Percentiles rank a stretch among this genome's conserved stretches.
These are phyloP conservation scores for Blastobotrys elegans DNA, from an alignment of 1,139 yeast species.

Conservation along the genomic window DNA sequence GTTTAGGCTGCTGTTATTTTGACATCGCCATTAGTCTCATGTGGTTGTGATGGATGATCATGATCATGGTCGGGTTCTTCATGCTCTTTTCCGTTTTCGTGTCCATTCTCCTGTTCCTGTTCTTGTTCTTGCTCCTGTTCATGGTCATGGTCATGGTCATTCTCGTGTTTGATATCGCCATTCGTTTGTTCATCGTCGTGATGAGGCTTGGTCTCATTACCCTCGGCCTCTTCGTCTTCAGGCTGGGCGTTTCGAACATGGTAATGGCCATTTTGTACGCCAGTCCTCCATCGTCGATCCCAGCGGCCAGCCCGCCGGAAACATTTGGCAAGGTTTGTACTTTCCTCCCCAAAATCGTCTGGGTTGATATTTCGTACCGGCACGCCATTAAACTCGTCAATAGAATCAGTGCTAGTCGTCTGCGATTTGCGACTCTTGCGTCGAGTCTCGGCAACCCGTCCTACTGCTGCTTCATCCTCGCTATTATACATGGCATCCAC, in stretches of 20 bases:
- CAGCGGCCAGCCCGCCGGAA: conserved; percentile 26
- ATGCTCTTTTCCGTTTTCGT: neutral
- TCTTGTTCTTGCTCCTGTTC: conserved; percentile 1
- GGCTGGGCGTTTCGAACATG: neutral
- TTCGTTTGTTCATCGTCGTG: neutral
- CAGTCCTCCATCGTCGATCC: conserved; percentile 22
- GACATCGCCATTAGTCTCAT: neutral
- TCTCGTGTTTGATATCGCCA: neutral
- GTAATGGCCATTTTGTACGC: conserved; percentile 9
- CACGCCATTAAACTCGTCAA: conserved; percentile 2
- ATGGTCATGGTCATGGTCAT: conserved; percentile 1
- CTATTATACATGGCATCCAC: conserved; percentile 33
- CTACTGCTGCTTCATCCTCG: conserved; percentile 24
- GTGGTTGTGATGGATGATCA: too few relatives aligned
- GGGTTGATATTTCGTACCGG: conserved; percentile 7
- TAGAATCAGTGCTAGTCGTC: neutral
- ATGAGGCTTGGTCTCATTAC: neutral
- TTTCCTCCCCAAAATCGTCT: conserved; percentile 29
- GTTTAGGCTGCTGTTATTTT: too few relatives aligned
- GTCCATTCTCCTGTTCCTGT: conserved; percentile 2
- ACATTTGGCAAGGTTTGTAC: conserved; percentile 21
- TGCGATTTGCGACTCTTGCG: neutral
- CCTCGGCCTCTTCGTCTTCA: neutral
- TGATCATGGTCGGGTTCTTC: neutral
- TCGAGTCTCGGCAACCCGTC: conserved; percentile 1